phyloP scores from a whole-genome alignment of 106 monocot species.

The Alisma plantagoaquatica region DNA sequence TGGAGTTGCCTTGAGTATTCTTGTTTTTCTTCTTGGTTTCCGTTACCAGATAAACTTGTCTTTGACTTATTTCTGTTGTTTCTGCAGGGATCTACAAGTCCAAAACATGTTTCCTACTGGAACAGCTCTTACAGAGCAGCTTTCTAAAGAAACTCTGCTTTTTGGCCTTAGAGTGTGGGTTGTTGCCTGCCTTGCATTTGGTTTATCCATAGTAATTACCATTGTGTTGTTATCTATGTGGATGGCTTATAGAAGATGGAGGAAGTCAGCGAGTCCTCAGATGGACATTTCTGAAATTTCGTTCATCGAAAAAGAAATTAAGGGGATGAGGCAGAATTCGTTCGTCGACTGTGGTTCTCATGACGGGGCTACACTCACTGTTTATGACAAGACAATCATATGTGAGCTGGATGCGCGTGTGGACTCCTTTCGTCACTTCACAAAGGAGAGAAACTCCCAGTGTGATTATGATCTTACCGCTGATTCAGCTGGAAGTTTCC shows the following conservation, averaged over 20 bases:
- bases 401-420: slow-evolving; percentile 15
- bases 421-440: slow-evolving; percentile 18
- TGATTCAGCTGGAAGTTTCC: slow-evolving; percentile 7
- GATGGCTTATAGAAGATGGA: slow-evolving; percentile 10
- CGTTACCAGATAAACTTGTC: too few species aligned
- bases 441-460: slow-evolving; percentile 18
- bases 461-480: slow-evolving; percentile 14
- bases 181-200: slow-evolving; percentile 33
- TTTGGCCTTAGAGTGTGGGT: slow-evolving; percentile 60
- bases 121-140: slow-evolving; percentile 21
- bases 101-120: slow-evolving; percentile 32
- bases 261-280: slow-evolving; percentile 13
- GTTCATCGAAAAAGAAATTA: slow-evolving; percentile 31
- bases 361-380: slow-evolving; percentile 8
- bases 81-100: slow-evolving; percentile 6
- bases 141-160: slow-evolving; percentile 34
- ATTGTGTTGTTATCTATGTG: slow-evolving; percentile 17
- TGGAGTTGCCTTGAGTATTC: too few species aligned
- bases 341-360: slow-evolving; percentile 7
- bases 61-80: slow-evolving; percentile 10
- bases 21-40: too few species aligned
- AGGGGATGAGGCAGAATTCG: slow-evolving; percentile 19
- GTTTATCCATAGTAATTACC: slow-evolving; percentile 7
- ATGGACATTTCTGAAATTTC: slow-evolving; percentile 22
- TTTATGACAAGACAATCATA: slow-evolving; percentile 14